Base-by-base conservation (phyloP, 345 rosid genomes). In the Bretschneidera sinensis region DNA sequence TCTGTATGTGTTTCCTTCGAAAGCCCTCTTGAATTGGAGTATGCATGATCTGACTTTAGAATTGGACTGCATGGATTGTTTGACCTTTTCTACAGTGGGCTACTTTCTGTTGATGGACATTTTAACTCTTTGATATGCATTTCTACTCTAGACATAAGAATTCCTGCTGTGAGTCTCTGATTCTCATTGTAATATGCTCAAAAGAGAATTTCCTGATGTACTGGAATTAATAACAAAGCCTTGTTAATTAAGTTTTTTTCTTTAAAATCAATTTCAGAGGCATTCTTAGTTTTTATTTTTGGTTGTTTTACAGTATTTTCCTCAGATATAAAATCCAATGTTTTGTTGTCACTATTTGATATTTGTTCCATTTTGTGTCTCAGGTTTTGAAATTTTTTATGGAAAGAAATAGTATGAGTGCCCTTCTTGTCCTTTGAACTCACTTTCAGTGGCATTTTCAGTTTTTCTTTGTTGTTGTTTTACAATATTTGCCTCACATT, bases 321-420 rank as follows among this genome's bases (percentile, higher is more conserved):
- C 20, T 54, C 64, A 33, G 34, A 28, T 21, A n/a, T n/a, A n/a
- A n/a, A n/a, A n/a, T 57, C 39, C 35, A 35, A 57, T 49, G 67
- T 21, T 56, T 3, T n/a, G 33, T 33, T 21, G 9, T 58, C 35
- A 48, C 67, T 5, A 9, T 48, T n/a, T 18, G 13, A 48, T 67
- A 25, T 45, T 71, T 50, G 25, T 34, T 73, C 47, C 43, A 0
- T 51, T 28, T 11, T 66, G 35, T 48, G 24, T 73, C 39, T 54
- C 76, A 90, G 97, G 97, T 90, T 39, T 72, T 90, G 73, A 90
- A 90, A 61, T 90, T 87, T 79, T 74, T 90, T 58, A 90, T 87
- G 95, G 97, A 90, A 75, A 85, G 72, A 72, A 90, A 87, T 79
- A 80, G 87, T 66, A 79, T 76, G 61, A 85, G 68, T 80, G 79